Evolutionary conservation across 2,329 filamentous ascomycete species (phyloP), one percentile per base, ranked within the genome.

Genomic region (Akanthomyces lecanii): DNA sequence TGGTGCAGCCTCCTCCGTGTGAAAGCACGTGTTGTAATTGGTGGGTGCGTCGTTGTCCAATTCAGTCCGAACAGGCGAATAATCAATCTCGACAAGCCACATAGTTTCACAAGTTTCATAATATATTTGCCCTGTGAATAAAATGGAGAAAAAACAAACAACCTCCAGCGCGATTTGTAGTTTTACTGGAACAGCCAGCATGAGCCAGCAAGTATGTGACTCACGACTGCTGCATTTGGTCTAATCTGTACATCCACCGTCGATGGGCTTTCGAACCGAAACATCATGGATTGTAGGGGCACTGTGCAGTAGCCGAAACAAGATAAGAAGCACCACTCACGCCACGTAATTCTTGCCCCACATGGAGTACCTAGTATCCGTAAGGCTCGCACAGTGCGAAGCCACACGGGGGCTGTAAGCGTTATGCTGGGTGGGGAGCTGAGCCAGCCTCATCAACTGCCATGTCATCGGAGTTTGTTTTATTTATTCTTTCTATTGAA

Each of bases 21-120:
- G 74, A 65, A 73, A 75, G 53, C 67, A 70, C 33, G 73, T 75
- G 66, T 78, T 78, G 70, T 74, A 78, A 14, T 68, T 61, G 18
- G 55, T 61, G 10, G 65, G 58, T n/a, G 36, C 44, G 23, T 62
- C 63, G 7, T 47, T 60, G 40, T 66, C 64, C 14, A 65, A 16
- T 38, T 66, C 67, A 4, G 36, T 28, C 33, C 63, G 55, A 21
- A 68, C 66, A 36, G 2, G 36, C 33, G 36, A 36, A 40, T 55
- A 25, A 42, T 40, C 33, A 16, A 54, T 54, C 36, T 54, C 33
- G 11, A 54, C 51, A 11, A 54, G 52, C 6, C 21, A 36, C 25
- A 50, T 50, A 14, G 2, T 50, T 1, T 30, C 14, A 4, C 38
- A 28, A 50, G 12, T 16, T 50, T 50, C 11, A 50, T 25, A 50